Base-by-base conservation (phyloP, 2,329 filamentous ascomycete genomes). In the Thermothelomyces thermophilus region DNA sequence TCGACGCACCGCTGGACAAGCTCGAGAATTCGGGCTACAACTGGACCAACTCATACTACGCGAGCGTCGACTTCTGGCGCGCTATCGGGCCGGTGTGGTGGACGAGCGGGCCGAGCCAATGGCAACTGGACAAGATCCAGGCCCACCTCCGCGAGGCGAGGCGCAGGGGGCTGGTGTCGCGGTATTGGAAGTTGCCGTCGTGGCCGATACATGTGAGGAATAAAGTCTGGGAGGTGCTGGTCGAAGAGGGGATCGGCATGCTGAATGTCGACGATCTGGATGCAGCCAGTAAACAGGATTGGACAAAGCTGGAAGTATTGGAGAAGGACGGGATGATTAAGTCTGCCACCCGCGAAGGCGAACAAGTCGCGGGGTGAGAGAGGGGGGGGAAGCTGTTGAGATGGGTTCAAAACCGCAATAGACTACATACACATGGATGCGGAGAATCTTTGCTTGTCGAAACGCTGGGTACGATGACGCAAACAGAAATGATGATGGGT, bases 11-110 rank as follows among this genome's bases (percentile, higher is more conserved):
- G 0, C 70, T 86, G 0, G 64, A 71, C 48, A 60, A 67, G 61
- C 60, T 73, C 3, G 53, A 62, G 1, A 51, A 55, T 8, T 59
- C 58, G 10, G 33, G 34, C 0, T 84, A 75, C 65, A 71, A 73
- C 59, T 50, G 59, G 1, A 66, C 68, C 16, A 87, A 85, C 63
- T 84, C 80, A 3, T 83, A 80, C 66, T 87, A 86, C 63, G 80
- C 83, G 16, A 83, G 77, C 41, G 73, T 75, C 3, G 74, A 77
- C 14, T 83, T 87, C 60, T 66, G 64, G 16, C 60, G 64, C 3
- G 63, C 73, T 1, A 70, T 87, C 13, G 84, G 81, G 2, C 40
- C 73, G 64, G 69, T 71, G 63, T 60, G 73, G 72, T 62, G 62
- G 26, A 50, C 41, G 36, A 63, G 63, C 3, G 67, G 66, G 2